Percentiles rank a stretch among this genome's conserved stretches.
Conservation (phyloP, 2,329 filamentous ascomycete species). For the Trichoderma atrobrunneum region DNA sequence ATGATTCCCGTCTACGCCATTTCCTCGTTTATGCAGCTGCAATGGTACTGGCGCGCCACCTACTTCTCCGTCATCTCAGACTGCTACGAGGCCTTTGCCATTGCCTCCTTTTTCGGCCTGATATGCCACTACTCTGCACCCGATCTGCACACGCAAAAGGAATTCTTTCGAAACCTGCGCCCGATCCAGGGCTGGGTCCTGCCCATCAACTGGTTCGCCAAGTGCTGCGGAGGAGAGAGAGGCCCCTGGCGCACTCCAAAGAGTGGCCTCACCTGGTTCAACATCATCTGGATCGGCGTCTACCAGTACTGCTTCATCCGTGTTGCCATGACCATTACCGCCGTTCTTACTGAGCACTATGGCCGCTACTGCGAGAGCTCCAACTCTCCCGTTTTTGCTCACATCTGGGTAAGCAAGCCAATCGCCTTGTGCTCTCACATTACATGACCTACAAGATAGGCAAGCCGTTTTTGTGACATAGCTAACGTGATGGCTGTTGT, state of each 20-base stretch:
- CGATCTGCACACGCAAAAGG: slow-evolving; percentile 75
- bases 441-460: neutral
- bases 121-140: slow-evolving; percentile 78
- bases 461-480: neutral
- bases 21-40: slow-evolving; percentile 70
- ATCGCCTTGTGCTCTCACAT: neutral
- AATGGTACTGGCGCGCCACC: slow-evolving; percentile 72
- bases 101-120: slow-evolving; percentile 81
- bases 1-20: slow-evolving; percentile 82
- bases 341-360: slow-evolving; percentile 68
- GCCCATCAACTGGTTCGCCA: slow-evolving; percentile 68
- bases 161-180: slow-evolving; percentile 69
- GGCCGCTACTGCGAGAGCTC: slow-evolving; percentile 75
- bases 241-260: slow-evolving; percentile 71
- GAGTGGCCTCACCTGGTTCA: slow-evolving; percentile 87
- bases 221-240: slow-evolving; percentile 65
- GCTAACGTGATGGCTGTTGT: neutral
- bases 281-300: slow-evolving; percentile 76
- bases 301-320: slow-evolving; percentile 86
- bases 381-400: slow-evolving; percentile 73
- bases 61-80: slow-evolving; percentile 80
- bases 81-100: slow-evolving; percentile 87
- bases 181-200: slow-evolving; percentile 70
- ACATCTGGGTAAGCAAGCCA: slow-evolving; percentile 67
- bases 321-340: slow-evolving; percentile 74